Conservation (phyloP, 108 stramenopile genomes). For the Skeletonema costatum region DNA sequence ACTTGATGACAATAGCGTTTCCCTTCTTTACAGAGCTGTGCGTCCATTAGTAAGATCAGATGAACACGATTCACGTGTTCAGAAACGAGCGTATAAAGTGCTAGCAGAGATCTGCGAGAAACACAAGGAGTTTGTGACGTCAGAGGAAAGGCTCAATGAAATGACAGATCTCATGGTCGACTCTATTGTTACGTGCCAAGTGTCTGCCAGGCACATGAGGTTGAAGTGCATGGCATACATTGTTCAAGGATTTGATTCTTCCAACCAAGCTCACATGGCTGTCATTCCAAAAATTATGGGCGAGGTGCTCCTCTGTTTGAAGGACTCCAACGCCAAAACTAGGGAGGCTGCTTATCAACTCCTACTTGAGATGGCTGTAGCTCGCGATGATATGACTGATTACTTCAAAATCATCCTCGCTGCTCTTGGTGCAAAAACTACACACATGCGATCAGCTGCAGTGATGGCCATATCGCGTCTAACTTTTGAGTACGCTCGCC, state of each 20-base stretch:
- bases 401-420: conserved; percentile 78
- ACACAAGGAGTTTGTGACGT: conserved; percentile 54
- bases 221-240: conserved; percentile 75
- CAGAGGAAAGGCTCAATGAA: conserved; percentile 58
- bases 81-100: conserved; percentile 81
- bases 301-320: conserved; percentile 90
- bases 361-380: conserved; percentile 68
- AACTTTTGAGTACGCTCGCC: conserved; percentile 68
- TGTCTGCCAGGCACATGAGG: conserved; percentile 79
- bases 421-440: conserved; percentile 81
- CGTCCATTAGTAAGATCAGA: conserved; percentile 78
- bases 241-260: conserved; percentile 54
- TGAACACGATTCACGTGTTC: conserved; percentile 62
- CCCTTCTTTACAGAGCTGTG: conserved; percentile 71
- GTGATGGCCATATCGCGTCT: conserved; percentile 78
- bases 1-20: conserved; percentile 63
- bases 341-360: conserved; percentile 85
- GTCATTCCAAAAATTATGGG: conserved; percentile 63
- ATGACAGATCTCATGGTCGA: conserved; percentile 67
- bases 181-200: conserved; percentile 71
- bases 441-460: conserved; percentile 94
- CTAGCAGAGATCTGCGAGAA: conserved; percentile 70
- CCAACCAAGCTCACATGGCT: conserved; percentile 50
- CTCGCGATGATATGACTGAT: conserved; percentile 52
- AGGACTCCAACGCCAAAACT: conserved; percentile 94